These are phyloP conservation scores for Cutaneotrichosporon sp. DNA, from an alignment of 1,284 basidiomycete genomes.

Conservation along the genomic window DNA sequence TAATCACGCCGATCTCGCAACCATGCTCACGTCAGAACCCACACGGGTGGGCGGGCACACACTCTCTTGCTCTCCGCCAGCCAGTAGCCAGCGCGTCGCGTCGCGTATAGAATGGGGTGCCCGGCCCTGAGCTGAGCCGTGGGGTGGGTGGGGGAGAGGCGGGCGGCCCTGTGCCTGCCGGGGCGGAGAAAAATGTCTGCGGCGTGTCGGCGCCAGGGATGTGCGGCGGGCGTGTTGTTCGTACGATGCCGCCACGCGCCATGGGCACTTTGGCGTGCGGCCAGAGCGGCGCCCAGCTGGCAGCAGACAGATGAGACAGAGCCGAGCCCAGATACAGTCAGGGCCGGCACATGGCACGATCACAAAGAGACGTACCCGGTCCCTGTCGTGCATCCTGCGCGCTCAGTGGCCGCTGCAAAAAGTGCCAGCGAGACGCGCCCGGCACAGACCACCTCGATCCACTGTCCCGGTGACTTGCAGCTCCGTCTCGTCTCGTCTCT, in stretches of 20 bases:
- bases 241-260: neutral
- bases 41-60: neutral
- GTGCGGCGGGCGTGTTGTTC: neutral
- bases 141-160: neutral
- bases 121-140: neutral
- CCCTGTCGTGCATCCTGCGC: neutral
- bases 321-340: neutral
- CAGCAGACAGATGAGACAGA: too few relatives aligned
- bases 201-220: neutral
- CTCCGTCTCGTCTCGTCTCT: neutral
- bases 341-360: conserved; percentile 3
- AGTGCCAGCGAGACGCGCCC: conserved; percentile 9
- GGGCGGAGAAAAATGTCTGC: neutral
- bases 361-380: neutral
- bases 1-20: neutral
- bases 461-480: neutral
- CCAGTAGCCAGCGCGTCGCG: neutral
- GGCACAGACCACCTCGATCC: neutral
- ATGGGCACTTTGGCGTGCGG: neutral
- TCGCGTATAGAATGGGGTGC: neutral
- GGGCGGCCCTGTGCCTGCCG: neutral
- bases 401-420: neutral
- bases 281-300: neutral
- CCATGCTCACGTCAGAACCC: conserved; percentile 1
- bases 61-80: neutral